Conservation (phyloP, 2,329 filamentous ascomycete genomes). For the Alternaria longipes region DNA sequence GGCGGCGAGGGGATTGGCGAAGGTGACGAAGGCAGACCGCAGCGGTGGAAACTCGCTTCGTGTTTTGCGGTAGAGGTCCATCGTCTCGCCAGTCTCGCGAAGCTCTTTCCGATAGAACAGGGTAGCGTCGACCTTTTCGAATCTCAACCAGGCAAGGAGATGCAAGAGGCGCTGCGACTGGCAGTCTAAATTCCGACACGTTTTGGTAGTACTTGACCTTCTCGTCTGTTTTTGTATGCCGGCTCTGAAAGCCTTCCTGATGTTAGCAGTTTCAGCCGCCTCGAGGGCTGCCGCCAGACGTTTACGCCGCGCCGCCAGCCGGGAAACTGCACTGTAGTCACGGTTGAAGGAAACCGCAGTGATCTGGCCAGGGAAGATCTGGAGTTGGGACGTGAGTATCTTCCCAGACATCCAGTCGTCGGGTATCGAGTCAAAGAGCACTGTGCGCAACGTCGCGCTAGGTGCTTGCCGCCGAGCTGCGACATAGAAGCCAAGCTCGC, state of each 20-base stretch:
- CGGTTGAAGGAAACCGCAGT: slow-evolving; percentile 17
- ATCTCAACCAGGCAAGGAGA: background rate
- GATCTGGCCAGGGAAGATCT: slow-evolving; percentile 16
- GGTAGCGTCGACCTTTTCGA: slow-evolving; percentile 8
- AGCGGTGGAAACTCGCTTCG: slow-evolving; percentile 1
- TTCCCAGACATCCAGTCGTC: slow-evolving; percentile 17
- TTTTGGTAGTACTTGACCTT: slow-evolving; percentile 3
- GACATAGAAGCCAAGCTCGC: slow-evolving; percentile 19
- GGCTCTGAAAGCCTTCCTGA: slow-evolving; percentile 8
- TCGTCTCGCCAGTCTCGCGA: slow-evolving; percentile 9
- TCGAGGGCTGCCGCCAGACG: slow-evolving; percentile 8
- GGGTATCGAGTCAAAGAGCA: slow-evolving; percentile 24
- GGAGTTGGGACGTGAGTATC: slow-evolving; percentile 10
- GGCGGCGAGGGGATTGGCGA: slow-evolving; percentile 10
- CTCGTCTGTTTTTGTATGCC: background rate
- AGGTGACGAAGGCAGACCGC: slow-evolving; percentile 19
- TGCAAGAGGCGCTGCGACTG: background rate
- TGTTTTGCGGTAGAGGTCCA: slow-evolving; percentile 4
- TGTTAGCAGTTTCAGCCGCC: slow-evolving; percentile 7
- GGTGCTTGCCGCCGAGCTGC: background rate
- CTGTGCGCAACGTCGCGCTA: slow-evolving; percentile 8
- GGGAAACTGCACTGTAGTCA: slow-evolving; percentile 16
- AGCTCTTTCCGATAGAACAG: slow-evolving; percentile 11
- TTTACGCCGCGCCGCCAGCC: background rate
- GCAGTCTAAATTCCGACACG: background rate